These are phyloP conservation scores for Sporothrix phasma DNA, from an alignment of 2,329 filamentous ascomycete species.

Conservation along the genomic window DNA sequence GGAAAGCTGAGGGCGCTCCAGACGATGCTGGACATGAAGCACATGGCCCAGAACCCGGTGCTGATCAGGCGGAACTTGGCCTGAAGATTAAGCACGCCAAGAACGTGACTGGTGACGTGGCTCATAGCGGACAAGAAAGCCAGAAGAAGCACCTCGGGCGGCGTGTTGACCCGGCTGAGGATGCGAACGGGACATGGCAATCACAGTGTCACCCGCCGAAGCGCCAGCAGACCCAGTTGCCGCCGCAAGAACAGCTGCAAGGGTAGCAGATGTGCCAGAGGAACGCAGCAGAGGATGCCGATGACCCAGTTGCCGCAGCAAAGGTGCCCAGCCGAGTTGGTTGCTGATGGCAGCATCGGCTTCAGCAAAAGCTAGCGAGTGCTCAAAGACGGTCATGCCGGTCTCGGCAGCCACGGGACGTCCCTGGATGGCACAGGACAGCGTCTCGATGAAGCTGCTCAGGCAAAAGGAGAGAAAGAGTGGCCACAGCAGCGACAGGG, in stretches of 20 bases:
- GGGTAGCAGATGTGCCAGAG: conserved; percentile 27
- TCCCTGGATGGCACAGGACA: conserved; percentile 81
- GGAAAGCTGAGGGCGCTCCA: conserved; percentile 61
- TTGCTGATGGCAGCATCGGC: conserved; percentile 80
- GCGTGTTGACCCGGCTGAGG: conserved; percentile 71
- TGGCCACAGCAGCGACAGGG: conserved; percentile 66
- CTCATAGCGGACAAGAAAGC: conserved; percentile 83
- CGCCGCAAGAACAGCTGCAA: conserved; percentile 19
- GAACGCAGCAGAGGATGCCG: background rate
- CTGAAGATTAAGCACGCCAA: conserved; percentile 74
- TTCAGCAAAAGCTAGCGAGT: conserved; percentile 91
- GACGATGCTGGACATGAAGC: conserved; percentile 77
- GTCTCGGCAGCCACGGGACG: conserved; percentile 72
- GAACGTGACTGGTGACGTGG: conserved; percentile 71
- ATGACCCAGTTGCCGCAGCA: conserved; percentile 22
- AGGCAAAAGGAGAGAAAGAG: conserved; percentile 59
- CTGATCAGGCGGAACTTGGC: conserved; percentile 71
- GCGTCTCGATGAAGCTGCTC: conserved; percentile 80
- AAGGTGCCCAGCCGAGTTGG: conserved; percentile 63
- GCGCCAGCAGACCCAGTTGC: conserved; percentile 12
- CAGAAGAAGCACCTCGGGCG: conserved; percentile 79
- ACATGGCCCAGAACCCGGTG: conserved; percentile 80
- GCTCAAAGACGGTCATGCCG: conserved; percentile 93
- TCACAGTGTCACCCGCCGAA: conserved; percentile 26
- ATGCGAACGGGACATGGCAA: conserved; percentile 55